Base-by-base conservation (phyloP, 768 basidiomycete genomes). In the Lactarius evosmus region DNA sequence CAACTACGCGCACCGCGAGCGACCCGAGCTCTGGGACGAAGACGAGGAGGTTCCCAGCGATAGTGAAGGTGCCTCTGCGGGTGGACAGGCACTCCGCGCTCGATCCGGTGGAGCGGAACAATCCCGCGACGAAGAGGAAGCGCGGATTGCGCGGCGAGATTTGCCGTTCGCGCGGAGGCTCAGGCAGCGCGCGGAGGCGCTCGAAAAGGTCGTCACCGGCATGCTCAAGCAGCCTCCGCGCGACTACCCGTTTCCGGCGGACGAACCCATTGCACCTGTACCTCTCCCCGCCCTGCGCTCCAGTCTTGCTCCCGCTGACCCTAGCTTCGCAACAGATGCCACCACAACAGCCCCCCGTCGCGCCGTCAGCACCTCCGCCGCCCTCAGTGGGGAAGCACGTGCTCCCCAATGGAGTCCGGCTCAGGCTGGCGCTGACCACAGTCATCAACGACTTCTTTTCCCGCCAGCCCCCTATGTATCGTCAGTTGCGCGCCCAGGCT, bases 401-500 rank as follows among this genome's bases (percentile, higher is more conserved):
- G 1, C 75, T 93, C 4, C 91, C 91, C 0, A 91, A 93, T 67
- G 90, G 90, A 14, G 89, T 94, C 38, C 82, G 92, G 7, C 78
- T 94, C 55, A 80, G 91, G 32, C 80, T 93, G 6, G 87, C 87
- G 1, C 77, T 94, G 38, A 84, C 85, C 2, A 87, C 88, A 0
- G 83, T 93, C 60, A 81, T 93, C 73, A 93, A 93, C 67, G 91
- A 93, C 68, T 75, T 94, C 7, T 93, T 93, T 70, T 86, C 88
- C 29, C 82, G 90, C 27, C 85, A 87, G 70, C 79, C 84, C 0
- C 85, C 86, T 1, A 62, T 75, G 14, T 71, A 74, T 4, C 75
- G 63, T 17, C 62, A 60, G 34, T 59, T 61, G 16, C 53, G 63
- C 8, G 50, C 59, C 30, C 51, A 65, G n/a, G 58, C 63, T 29